Base-by-base conservation (phyloP, 495 filamentous ascomycete species). In the Aspergillus panamensis region DNA sequence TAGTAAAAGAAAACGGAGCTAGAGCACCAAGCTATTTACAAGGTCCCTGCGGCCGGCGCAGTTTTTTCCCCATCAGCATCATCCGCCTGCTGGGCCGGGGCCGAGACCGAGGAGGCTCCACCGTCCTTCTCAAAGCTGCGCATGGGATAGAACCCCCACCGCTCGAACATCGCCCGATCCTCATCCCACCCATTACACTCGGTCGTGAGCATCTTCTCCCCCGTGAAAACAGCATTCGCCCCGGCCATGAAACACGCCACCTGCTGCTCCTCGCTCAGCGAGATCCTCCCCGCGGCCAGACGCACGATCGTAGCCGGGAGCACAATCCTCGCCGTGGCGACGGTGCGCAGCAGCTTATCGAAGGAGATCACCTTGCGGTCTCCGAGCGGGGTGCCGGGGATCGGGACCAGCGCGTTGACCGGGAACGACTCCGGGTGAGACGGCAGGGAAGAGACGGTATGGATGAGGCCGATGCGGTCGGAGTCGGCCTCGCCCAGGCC, bases 181-280 rank as follows among this genome's bases (percentile, higher is more conserved):
- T 92, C 88, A 60, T 91, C 90, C 88, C 89, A 95, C 5, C 90
- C 90, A 60, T 86, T 91, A 67, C 89, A 92, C 54, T 88, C 87
- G 0, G 90, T 93, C 16, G 90, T 95, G 75, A 93, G 65, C 90
- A 95, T 93, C 80, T 90, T 92, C 75, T 95, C 90, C 17, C 90
- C 90, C 1, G 90, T 95, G 69, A 95, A 95, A 8, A 95, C 82
- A 12, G 90, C 90, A 67, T 95, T 95, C 0, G 90, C 90, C 25
- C 90, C 90, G 0, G 90, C 89, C 79, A 86, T 82, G 70, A 93
- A 95, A 65, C 90, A 93, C 58, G 90, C 69, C 19, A 88, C 82
- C 73, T 95, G 90, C 74, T 93, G 85, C 69, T 90, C 89, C 73
- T 95, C 90, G 16, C 78, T 75, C 73, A 95, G 80, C 1, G 86